These are phyloP conservation scores for Casuarina equisetifolia DNA, from an alignment of 306 rosid genomes.

Conservation along the genomic window DNA sequence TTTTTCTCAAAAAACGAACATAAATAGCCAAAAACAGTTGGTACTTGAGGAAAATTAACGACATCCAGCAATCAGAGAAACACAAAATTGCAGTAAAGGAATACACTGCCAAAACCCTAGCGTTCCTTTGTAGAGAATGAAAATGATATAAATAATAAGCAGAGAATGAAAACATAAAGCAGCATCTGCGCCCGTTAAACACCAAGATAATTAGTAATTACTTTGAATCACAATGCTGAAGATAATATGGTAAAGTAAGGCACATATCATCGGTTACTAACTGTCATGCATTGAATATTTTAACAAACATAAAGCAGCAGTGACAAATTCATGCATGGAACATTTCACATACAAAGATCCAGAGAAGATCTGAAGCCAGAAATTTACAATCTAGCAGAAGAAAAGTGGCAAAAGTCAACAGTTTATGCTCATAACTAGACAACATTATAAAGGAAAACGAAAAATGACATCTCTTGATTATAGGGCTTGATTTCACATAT, in stretches of 20 bases:
- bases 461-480: not conserved
- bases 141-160: not conserved
- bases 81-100: not conserved
- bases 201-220: not conserved
- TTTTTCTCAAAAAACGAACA: not conserved
- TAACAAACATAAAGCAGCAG: not conserved
- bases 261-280: not conserved
- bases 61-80: not conserved
- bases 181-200: no score
- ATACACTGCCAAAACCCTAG: not conserved
- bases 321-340: not conserved
- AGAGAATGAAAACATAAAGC: no score
- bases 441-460: not conserved
- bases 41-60: not conserved
- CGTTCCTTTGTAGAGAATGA: not conserved
- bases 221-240: not conserved
- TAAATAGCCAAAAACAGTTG: not conserved
- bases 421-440: not conserved
- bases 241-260: not conserved
- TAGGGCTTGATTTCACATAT: conserved; percentile 15
- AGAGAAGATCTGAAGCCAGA: not conserved
- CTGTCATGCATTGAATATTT: not conserved
- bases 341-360: not conserved
- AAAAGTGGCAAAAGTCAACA: not conserved
- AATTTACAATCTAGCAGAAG: not conserved